Evolutionary conservation across 2,329 filamentous ascomycete species (phyloP).

Genomic region (Stagonosporopsis chrysanthemi): DNA sequence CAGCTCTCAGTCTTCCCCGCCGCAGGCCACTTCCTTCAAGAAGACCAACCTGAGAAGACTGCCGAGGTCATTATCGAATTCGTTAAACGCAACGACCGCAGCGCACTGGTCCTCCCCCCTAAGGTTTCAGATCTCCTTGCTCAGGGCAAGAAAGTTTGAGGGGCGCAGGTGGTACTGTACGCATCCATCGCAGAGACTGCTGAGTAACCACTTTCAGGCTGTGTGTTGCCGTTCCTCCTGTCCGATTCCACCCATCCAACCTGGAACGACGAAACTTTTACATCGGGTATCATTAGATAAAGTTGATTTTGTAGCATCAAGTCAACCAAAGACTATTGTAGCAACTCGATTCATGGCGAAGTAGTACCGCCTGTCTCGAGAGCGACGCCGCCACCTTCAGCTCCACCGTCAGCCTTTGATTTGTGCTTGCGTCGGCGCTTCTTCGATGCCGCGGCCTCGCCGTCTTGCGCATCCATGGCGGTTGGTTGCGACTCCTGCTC

Average conservation of each 20-base stretch:
- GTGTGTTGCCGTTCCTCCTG: neutral
- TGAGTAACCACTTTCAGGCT: neutral
- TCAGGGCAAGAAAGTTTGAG: conserved; percentile 59
- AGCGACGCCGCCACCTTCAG: conserved; percentile 18
- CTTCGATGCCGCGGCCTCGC: conserved; percentile 38
- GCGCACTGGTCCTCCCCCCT: conserved; percentile 82
- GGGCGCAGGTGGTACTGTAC: neutral
- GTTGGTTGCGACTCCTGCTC: conserved; percentile 15
- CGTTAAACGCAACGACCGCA: conserved; percentile 88
- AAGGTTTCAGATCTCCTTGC: conserved; percentile 72
- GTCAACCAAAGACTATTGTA: neutral
- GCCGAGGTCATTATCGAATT: conserved; percentile 88
- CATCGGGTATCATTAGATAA: conserved; percentile 22
- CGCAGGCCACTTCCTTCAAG: conserved; percentile 95
- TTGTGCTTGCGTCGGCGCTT: conserved; percentile 53
- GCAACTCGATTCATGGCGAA: conserved; percentile 27
- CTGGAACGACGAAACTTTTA: neutral
- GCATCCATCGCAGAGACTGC: neutral
- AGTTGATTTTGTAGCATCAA: neutral
- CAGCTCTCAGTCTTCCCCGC: conserved; percentile 93
- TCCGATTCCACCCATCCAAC: neutral
- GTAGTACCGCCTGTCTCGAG: conserved; percentile 25
- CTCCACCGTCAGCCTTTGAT: conserved; percentile 31
- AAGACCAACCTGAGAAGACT: conserved; percentile 90
- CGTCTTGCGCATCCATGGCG: conserved; percentile 25